These are phyloP conservation scores for Entamoeba histolytica DNA, from an alignment of 208 protist genomes.

Conservation along the genomic window DNA sequence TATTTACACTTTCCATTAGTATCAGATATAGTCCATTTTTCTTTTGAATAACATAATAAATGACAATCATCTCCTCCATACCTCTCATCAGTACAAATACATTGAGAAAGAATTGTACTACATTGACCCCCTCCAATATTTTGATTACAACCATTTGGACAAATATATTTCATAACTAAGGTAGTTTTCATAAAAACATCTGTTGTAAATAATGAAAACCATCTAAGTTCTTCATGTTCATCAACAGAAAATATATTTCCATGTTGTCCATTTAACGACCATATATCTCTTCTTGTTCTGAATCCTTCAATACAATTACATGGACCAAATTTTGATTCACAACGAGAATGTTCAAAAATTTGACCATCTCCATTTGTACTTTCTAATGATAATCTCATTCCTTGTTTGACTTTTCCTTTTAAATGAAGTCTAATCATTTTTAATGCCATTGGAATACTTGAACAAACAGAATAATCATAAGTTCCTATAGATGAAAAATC, in stretches of 20 bases:
- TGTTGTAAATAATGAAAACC: not conserved
- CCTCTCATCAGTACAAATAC: not conserved
- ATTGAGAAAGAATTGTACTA: not conserved
- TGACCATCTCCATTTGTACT: not conserved
- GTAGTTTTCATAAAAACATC: not conserved
- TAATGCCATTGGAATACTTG: not conserved
- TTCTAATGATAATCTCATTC: not conserved
- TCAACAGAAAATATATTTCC: not conserved
- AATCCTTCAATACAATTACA: not conserved
- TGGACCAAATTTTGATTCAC: not conserved
- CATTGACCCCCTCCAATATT: not conserved
- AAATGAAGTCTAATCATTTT: not conserved
- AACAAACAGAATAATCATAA: not conserved
- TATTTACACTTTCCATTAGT: not conserved
- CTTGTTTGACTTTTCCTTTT: not conserved
- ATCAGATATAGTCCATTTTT: not conserved
- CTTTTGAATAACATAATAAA: not conserved
- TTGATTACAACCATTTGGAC: not conserved
- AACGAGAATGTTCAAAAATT: not conserved
- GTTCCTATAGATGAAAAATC: not conserved
- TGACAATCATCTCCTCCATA: not conserved
- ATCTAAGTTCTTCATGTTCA: not conserved
- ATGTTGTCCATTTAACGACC: not conserved
- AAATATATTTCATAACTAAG: not conserved
- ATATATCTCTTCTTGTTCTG: not conserved